Percentiles rank a stretch among this genome's conserved stretches.
phyloP scores from a whole-genome alignment of 164 flowering plant species.

The Houttuynia cordata region DNA sequence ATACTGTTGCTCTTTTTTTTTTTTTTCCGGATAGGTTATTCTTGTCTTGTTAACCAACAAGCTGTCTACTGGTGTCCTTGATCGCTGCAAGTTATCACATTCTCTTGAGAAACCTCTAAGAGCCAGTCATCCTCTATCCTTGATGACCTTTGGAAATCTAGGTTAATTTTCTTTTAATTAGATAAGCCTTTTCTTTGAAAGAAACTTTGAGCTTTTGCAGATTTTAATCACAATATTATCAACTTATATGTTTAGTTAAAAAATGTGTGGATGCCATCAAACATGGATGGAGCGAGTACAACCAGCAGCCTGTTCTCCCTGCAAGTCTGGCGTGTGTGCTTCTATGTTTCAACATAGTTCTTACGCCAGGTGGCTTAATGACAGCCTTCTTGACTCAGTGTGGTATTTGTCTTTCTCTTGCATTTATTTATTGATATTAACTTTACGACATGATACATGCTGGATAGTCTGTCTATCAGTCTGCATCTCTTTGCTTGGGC shows the following conservation, averaged over 20 bases:
- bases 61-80: slow-evolving; percentile 86
- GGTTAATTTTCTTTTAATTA: slow-evolving; percentile 18
- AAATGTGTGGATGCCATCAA: slow-evolving; percentile 56
- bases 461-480: too few species aligned
- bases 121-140: slow-evolving; percentile 11
- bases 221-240: background rate
- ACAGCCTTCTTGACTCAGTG: slow-evolving; percentile 89
- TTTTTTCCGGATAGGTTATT: slow-evolving; percentile 44
- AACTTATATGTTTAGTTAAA: slow-evolving; percentile 25
- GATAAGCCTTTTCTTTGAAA: background rate
- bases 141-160: slow-evolving; percentile 22
- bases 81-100: slow-evolving; percentile 48
- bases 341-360: slow-evolving; percentile 83
- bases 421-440: background rate
- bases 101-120: slow-evolving; percentile 20
- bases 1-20: background rate
- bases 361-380: slow-evolving; percentile 92
- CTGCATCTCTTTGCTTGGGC: too few species aligned
- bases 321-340: slow-evolving; percentile 96
- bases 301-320: slow-evolving; percentile 94
- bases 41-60: slow-evolving; percentile 78
- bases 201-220: background rate
- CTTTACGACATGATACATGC: too few species aligned
- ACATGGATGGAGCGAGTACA: slow-evolving; percentile 88
- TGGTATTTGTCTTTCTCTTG: slow-evolving; percentile 33